phyloP scores from a whole-genome alignment of 2,329 filamentous ascomycete species.

The Ophiostoma perfectum region DNA sequence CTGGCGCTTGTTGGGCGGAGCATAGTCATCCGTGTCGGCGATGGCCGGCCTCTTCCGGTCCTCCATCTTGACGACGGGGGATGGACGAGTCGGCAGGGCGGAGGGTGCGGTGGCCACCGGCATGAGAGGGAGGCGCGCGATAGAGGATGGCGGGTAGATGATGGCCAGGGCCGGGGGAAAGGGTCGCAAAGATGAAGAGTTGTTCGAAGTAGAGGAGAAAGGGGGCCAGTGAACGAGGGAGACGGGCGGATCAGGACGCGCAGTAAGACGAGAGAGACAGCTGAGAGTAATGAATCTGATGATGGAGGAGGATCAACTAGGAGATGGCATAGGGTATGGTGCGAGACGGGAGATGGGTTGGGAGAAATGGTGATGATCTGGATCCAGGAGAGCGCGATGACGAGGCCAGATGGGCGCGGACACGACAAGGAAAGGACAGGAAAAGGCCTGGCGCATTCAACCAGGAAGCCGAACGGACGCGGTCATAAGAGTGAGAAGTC shows the following conservation, averaged over 20 bases:
- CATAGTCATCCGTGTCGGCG: slow-evolving; percentile 72
- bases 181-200: background rate
- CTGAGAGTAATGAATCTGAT: background rate
- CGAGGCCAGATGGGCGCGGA: slow-evolving; percentile 12
- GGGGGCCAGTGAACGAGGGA: background rate
- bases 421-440: slow-evolving; percentile 7
- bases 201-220: background rate
- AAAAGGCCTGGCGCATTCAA: slow-evolving; percentile 25
- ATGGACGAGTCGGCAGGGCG: slow-evolving; percentile 62
- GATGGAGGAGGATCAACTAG: background rate
- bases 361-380: background rate
- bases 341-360: background rate
- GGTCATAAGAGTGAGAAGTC: slow-evolving; percentile 17
- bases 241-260: slow-evolving; percentile 1
- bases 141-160: slow-evolving; percentile 15
- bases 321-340: background rate
- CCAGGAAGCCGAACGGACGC: slow-evolving; percentile 18
- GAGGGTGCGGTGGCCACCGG: slow-evolving; percentile 72
- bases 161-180: background rate
- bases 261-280: slow-evolving; percentile 28
- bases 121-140: slow-evolving; percentile 61
- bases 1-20: slow-evolving; percentile 86
- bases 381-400: slow-evolving; percentile 18
- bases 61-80: slow-evolving; percentile 93
- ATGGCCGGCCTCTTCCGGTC: slow-evolving; percentile 95